Percentiles rank a stretch among this genome's conserved stretches.
These are phyloP conservation scores for Schizonepeta tenuifolia DNA, from an alignment of 257 asterid genomes.

Conservation along the genomic window DNA sequence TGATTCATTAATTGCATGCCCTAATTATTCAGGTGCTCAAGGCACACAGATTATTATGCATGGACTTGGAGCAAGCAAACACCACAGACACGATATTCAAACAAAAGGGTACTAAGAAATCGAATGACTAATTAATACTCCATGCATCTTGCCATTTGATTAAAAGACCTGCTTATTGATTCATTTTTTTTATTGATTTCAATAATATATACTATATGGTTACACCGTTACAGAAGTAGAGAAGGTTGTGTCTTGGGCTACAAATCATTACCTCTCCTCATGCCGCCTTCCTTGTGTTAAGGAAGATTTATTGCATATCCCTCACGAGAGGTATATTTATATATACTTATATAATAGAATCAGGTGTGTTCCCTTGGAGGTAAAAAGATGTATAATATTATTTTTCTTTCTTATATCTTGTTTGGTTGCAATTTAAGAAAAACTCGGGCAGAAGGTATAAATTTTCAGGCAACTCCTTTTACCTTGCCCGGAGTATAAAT, in stretches of 20 bases:
- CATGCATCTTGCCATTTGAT: not conserved
- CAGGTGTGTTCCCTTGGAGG: not conserved
- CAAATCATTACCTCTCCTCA: conserved; percentile 54
- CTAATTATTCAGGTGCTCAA: conserved; percentile 80
- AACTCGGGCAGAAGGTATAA: too few species aligned
- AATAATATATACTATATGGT: too few species aligned
- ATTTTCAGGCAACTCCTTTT: too few species aligned
- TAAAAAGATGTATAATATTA: too few species aligned
- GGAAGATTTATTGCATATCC: conserved; percentile 55
- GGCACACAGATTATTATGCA: conserved; percentile 60
- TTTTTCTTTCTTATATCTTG: too few species aligned
- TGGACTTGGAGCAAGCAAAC: conserved; percentile 39
- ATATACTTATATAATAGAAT: too few species aligned
- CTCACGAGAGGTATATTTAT: conserved; percentile 57
- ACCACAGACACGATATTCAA: conserved; percentile 69
- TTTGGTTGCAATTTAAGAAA: too few species aligned
- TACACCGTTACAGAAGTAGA: conserved; percentile 68
- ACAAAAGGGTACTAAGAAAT: conserved; percentile 45
- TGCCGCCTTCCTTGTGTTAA: conserved; percentile 55
- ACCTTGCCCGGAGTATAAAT: too few species aligned
- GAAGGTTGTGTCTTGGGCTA: conserved; percentile 68
- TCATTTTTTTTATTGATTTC: not conserved
- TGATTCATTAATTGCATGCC: conserved; percentile 1
- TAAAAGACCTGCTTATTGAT: not conserved
- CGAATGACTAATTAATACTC: not conserved